Evolutionary conservation across 257 asterid species (phyloP).

Genomic region (Oldenlandia corymbosa): DNA sequence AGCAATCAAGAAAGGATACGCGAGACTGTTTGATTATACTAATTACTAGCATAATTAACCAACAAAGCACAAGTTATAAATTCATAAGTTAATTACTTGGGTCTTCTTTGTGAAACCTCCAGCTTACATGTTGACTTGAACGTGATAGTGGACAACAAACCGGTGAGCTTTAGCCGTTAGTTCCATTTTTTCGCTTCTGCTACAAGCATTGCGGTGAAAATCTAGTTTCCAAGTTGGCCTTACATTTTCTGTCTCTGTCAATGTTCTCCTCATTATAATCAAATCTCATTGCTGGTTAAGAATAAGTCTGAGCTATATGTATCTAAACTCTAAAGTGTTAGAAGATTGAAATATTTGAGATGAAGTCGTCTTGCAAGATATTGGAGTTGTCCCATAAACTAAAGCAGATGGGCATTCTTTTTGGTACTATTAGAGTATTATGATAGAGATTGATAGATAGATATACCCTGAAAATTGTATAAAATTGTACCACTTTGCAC

Average conservation of each 20-base stretch:
- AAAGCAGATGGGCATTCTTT: constrained; percentile 41
- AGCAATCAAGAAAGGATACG: no score
- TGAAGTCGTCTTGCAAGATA: constrained; percentile 49
- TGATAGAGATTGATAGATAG: not conserved
- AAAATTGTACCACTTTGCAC: not conserved
- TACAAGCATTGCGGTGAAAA: not conserved
- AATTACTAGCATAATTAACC: no score
- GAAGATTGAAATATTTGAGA: constrained; percentile 75
- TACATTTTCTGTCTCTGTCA: not conserved
- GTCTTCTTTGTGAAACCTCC: not conserved
- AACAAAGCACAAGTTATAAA: not conserved
- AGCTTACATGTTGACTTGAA: not conserved
- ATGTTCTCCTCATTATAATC: not conserved
- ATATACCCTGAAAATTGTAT: no score
- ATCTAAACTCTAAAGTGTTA: constrained; percentile 50
- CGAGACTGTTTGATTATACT: no score
- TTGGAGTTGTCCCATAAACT: constrained; percentile 59
- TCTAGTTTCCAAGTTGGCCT: no score
- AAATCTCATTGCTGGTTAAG: constrained; percentile 44
- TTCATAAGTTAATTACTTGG: not conserved
- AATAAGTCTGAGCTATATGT: constrained; percentile 68
- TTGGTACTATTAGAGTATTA: no score
- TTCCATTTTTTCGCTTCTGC: not conserved
- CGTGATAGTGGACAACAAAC: constrained; percentile 53
- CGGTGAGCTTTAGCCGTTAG: constrained; percentile 55